A percentile compares a stretch with the other conserved stretches of the same genome.
These are phyloP conservation scores for Omphalotus olearius DNA, from an alignment of 1,284 basidiomycete species.

Conservation along the genomic window DNA sequence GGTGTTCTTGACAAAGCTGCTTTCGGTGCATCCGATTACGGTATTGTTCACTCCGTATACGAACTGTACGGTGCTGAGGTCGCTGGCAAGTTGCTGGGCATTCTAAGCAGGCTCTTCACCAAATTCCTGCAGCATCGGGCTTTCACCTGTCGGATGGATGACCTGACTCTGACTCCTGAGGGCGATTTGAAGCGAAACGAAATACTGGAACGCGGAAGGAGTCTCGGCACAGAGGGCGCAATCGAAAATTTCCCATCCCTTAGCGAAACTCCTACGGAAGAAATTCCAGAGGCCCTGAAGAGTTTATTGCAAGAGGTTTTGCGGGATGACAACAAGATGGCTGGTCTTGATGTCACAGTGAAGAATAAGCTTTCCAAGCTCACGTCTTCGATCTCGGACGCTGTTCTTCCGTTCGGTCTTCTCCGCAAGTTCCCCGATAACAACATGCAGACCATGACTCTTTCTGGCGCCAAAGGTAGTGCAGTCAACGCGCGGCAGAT, in stretches of 20 bases:
- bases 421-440: conserved; percentile 95
- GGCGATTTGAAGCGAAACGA: conserved; percentile 74
- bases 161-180: conserved; percentile 83
- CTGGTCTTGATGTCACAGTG: conserved; percentile 89
- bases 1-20: conserved; percentile 97
- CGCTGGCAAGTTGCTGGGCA: conserved; percentile 90
- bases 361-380: conserved; percentile 83
- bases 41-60: conserved; percentile 97
- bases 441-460: conserved; percentile 99
- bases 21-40: conserved; percentile 94
- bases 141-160: conserved; percentile 99
- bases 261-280: conserved; percentile 40
- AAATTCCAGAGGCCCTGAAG: conserved; percentile 49
- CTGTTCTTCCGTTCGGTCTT: conserved; percentile 87
- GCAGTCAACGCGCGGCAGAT: conserved; percentile 98
- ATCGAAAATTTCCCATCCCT: conserved; percentile 87
- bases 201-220: conserved; percentile 66
- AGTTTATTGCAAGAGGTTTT: conserved; percentile 87
- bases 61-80: conserved; percentile 93
- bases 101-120: conserved; percentile 92
- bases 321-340: conserved; percentile 98
- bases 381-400: conserved; percentile 86
- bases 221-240: conserved; percentile 83
- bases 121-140: conserved; percentile 97
- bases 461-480: conserved; percentile 97